Evolutionary conservation across 2,329 filamentous ascomycete species (phyloP), one percentile per base, ranked within the genome.

Genomic region (Trichophyton rubrum): DNA sequence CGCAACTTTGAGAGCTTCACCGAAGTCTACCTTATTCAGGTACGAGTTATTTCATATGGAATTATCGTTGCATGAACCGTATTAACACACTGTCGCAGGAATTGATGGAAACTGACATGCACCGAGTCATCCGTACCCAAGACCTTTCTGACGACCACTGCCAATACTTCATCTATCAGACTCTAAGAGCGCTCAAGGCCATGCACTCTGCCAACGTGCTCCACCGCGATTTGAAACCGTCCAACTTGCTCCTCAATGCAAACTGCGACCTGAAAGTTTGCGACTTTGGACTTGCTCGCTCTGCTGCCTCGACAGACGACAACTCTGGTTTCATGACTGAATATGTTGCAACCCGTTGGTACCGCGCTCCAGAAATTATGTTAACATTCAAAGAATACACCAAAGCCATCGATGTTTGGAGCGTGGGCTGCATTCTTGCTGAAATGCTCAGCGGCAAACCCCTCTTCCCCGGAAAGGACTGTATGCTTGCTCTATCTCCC

Each of bases 281-380:
- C 77, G 93, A 99, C 75, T 99, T 99, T 71, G 93, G 93, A 71
- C 84, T 99, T 61, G 93, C 93, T 56, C 86, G 91, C 70, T 97
- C 92, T 8, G 93, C 93, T 11, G 93, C 93, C 7, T 96, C 92
- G 8, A 95, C 95, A 67, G 93, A 99, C 72, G 93, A 99, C 75
- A 99, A 99, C 78, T 96, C 92, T n/a, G 93, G 93, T 22, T 99
- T 99, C 83, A 99, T 99, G 93, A 99, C 93, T 15, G 93, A 99
- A 95, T 99, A 99, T 73, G 93, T 99, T 61, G 93, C 93, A 58
- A 99, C 93, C 55, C 87, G 93, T 70, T 99, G 93, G 93, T 99
- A 99, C 77, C 90, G 93, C 75, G 93, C 93, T 4, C 93, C 93
- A 2, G 93, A 99, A 74, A 99, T 99, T 75, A 99, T 99, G 93